Percentiles rank a stretch among this genome's conserved stretches.
phyloP scores from a whole-genome alignment of 2,329 filamentous ascomycete genomes.

The Pseudogymnoascus sp. region DNA sequence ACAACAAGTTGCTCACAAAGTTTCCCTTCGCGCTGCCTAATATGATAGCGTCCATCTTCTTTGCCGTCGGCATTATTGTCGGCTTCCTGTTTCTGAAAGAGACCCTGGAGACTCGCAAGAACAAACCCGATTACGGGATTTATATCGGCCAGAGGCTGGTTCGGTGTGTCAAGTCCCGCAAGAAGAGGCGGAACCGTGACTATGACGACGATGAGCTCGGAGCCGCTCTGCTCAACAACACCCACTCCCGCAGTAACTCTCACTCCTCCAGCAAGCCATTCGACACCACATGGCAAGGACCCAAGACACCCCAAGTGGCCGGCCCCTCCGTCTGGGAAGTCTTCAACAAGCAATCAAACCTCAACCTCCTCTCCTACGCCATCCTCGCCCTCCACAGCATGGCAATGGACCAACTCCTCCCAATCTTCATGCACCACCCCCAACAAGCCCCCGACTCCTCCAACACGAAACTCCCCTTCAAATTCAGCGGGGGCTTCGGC shows the following conservation, averaged over 20 bases:
- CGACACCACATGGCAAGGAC: slow-evolving; percentile 18
- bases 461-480: slow-evolving; percentile 62
- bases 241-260: slow-evolving; percentile 25
- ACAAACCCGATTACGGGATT: slow-evolving; percentile 67
- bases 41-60: slow-evolving; percentile 66
- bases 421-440: slow-evolving; percentile 80
- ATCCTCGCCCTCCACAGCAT: slow-evolving; percentile 75
- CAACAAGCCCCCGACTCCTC: slow-evolving; percentile 44
- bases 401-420: slow-evolving; percentile 79
- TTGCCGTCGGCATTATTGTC: slow-evolving; percentile 66
- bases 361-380: slow-evolving; percentile 72
- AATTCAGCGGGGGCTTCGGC: slow-evolving; percentile 78
- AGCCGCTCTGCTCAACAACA: slow-evolving; percentile 43
- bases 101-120: slow-evolving; percentile 66
- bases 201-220: slow-evolving; percentile 51
- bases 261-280: slow-evolving; percentile 15
- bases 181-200: slow-evolving; percentile 17
- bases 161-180: slow-evolving; percentile 23
- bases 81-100: slow-evolving; percentile 78
- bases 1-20: slow-evolving; percentile 58
- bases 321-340: slow-evolving; percentile 51
- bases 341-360: slow-evolving; percentile 64
- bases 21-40: slow-evolving; percentile 86
- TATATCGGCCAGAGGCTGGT: slow-evolving; percentile 62
- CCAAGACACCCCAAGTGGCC: slow-evolving; percentile 12